phyloP scores from a whole-genome alignment of 805 yeast genomes.

The Saccharomycopsis amapae region DNA sequence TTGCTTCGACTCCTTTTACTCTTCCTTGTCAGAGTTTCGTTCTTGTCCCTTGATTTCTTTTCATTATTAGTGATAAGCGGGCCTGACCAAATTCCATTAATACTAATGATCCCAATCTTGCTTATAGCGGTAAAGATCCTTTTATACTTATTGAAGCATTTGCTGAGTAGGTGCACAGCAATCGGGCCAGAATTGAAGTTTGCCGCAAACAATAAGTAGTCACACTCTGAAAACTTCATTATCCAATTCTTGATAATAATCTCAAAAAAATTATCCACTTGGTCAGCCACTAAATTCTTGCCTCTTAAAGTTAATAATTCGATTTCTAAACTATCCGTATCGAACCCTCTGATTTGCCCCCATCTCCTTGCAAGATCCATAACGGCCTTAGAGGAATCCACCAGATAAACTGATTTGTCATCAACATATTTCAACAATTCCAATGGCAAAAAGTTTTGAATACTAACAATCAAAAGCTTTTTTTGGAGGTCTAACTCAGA shows the following conservation, averaged over 20 bases:
- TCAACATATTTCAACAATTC: background rate
- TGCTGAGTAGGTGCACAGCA: conserved; percentile 66
- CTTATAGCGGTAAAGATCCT: conserved; percentile 30
- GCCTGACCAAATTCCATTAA: conserved; percentile 94
- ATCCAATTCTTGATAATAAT: conserved; percentile 35
- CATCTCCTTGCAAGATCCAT: conserved; percentile 1
- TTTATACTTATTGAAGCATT: conserved; percentile 54
- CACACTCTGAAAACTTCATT: conserved; percentile 34
- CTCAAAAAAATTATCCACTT: conserved; percentile 74
- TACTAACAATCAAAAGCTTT: conserved; percentile 10
- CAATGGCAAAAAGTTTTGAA: conserved; percentile 15
- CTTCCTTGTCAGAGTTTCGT: too few relatives aligned
- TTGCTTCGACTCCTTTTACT: background rate
- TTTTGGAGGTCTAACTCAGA: background rate
- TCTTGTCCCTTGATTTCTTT: background rate
- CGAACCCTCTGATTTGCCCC: background rate
- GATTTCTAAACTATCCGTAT: conserved; percentile 36
- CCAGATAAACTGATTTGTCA: background rate
- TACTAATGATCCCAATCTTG: conserved; percentile 67
- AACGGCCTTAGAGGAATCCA: background rate
- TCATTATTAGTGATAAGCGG: conserved; percentile 68
- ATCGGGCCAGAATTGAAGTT: conserved; percentile 97
- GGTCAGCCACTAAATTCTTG: conserved; percentile 80
- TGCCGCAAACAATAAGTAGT: conserved; percentile 63
- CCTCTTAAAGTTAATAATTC: conserved; percentile 89